These are phyloP conservation scores for Coemansia sp. DNA, from an alignment of 192 early-diverging fungal genomes.

Conservation along the genomic window DNA sequence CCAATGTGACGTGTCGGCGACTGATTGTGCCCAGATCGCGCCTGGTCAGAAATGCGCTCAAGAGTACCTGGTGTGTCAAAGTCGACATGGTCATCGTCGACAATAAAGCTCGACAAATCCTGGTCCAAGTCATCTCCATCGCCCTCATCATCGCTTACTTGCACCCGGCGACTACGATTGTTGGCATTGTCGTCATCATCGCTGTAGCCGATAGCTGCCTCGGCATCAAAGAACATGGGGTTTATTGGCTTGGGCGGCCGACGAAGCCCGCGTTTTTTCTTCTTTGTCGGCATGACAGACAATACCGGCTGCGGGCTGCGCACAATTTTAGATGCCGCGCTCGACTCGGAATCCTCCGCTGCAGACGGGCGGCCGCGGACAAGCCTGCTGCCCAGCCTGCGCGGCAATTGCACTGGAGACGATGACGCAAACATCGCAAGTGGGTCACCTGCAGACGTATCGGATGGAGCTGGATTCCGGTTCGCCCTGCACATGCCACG, in stretches of 20 bases:
- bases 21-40: not conserved
- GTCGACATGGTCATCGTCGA: slow-evolving; percentile 43
- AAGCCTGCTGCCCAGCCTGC: slow-evolving; percentile 13
- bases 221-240: slow-evolving; percentile 42
- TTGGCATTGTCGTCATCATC: slow-evolving; percentile 12
- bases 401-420: slow-evolving; percentile 5
- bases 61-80: slow-evolving; percentile 22
- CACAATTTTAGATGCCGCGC: not conserved
- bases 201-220: slow-evolving; percentile 42
- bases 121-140: slow-evolving; percentile 42
- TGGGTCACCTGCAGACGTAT: not conserved
- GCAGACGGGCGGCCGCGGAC: slow-evolving; percentile 8
- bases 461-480: not conserved
- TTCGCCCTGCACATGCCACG: not conserved
- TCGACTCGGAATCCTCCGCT: not conserved
- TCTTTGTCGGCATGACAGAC: slow-evolving; percentile 5
- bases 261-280: slow-evolving; percentile 13
- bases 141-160: slow-evolving; percentile 26
- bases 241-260: slow-evolving; percentile 7
- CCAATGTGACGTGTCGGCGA: slow-evolving; percentile 24
- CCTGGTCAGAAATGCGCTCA: not conserved
- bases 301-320: not conserved
- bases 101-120: slow-evolving; percentile 52
- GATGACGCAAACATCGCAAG: slow-evolving; percentile 3
- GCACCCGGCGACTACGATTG: not conserved